A percentile compares a stretch with the other conserved stretches of the same genome.
These are phyloP conservation scores for Umbelopsis ramanniana DNA, from an alignment of 192 early-diverging fungal species.

Conservation along the genomic window DNA sequence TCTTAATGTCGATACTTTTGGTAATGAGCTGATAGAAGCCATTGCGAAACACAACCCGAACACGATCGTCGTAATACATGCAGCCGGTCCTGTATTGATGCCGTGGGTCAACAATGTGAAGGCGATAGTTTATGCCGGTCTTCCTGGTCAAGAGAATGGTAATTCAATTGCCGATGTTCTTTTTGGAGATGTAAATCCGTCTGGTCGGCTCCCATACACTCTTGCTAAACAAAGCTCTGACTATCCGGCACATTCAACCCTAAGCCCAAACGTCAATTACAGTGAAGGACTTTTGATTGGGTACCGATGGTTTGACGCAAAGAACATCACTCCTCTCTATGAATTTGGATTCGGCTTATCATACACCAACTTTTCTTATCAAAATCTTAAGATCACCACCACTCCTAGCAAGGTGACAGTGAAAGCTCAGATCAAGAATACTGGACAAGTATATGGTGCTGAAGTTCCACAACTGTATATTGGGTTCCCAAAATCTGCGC, in stretches of 20 bases:
- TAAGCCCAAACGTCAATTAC: constrained; percentile 34
- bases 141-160: constrained; percentile 70
- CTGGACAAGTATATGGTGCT: constrained; percentile 36
- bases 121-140: constrained; percentile 51
- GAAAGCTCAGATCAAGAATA: constrained; percentile 37
- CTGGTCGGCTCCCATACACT: constrained; percentile 65
- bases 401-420: constrained; percentile 25
- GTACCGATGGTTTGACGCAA: constrained; percentile 56
- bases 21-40: constrained; percentile 46
- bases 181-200: constrained; percentile 65
- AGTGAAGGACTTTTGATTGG: constrained; percentile 59
- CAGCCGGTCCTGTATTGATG: constrained; percentile 61
- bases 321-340: constrained; percentile 55
- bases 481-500: constrained; percentile 40
- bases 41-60: constrained; percentile 43
- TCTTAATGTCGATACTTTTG: constrained; percentile 37
- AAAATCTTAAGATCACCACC: constrained; percentile 23
- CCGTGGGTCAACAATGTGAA: constrained; percentile 60
- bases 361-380: constrained; percentile 64
- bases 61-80: constrained; percentile 49
- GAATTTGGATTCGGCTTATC: constrained; percentile 68
- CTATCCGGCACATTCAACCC: constrained; percentile 34
- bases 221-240: constrained; percentile 46
- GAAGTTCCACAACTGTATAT: constrained; percentile 44
- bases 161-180: constrained; percentile 67